Evolutionary conservation across 495 filamentous ascomycete genomes (phyloP).

Genomic region (Tuber microsphaerosporum): DNA sequence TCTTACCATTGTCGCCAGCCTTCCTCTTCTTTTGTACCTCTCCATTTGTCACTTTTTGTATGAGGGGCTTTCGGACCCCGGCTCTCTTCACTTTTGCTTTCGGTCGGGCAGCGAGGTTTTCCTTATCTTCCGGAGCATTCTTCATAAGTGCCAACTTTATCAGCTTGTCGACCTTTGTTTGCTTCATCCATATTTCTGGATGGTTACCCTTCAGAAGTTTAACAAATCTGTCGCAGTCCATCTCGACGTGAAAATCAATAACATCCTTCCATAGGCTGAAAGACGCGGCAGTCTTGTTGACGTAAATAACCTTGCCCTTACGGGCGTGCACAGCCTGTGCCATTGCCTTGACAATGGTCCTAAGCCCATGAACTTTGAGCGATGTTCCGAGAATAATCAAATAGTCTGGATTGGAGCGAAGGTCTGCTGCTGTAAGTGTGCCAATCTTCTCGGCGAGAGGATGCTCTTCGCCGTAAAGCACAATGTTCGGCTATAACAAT

Average conservation of each 20-base stretch:
- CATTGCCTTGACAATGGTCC: conserved; percentile 60
- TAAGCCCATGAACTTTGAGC: conserved; percentile 61
- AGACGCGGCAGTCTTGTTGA: conserved; percentile 61
- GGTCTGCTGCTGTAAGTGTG: conserved; percentile 57
- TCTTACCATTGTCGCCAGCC: background rate
- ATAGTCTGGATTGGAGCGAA: conserved; percentile 55
- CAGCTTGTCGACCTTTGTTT: conserved; percentile 33
- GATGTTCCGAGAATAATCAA: conserved; percentile 63
- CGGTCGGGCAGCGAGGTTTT: conserved; percentile 24
- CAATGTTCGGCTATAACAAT: conserved; percentile 57
- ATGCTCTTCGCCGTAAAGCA: conserved; percentile 65
- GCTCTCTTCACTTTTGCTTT: conserved; percentile 29
- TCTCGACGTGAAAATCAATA: conserved; percentile 62
- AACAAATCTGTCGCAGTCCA: conserved; percentile 69
- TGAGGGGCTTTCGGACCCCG: conserved; percentile 24
- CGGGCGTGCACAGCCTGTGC: conserved; percentile 61
- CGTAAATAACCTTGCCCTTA: conserved; percentile 59
- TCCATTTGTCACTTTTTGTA: conserved; percentile 21
- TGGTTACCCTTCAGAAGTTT: conserved; percentile 52
- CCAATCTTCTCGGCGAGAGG: conserved; percentile 58
- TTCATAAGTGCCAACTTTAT: conserved; percentile 20
- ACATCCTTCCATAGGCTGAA: conserved; percentile 62
- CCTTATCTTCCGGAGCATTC: conserved; percentile 17
- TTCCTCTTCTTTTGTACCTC: background rate
- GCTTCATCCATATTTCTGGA: conserved; percentile 50